Evolutionary conservation across 2,329 filamentous ascomycete genomes (phyloP).

Genomic region (Blastomyces gilchristii): DNA sequence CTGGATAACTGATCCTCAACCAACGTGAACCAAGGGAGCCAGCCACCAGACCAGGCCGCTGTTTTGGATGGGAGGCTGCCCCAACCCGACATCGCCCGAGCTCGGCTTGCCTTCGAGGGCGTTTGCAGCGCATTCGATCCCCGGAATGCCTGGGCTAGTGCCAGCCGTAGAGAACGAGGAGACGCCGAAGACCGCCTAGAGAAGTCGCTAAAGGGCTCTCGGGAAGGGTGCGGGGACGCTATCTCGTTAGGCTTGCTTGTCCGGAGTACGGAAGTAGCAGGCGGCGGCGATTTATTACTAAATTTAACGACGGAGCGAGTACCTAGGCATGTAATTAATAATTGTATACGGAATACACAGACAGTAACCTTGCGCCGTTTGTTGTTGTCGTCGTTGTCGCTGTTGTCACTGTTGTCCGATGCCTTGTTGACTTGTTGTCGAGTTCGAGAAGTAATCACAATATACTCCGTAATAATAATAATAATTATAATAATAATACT

Average conservation of each 20-base stretch:
- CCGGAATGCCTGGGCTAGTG: not conserved
- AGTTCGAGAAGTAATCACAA: too few species aligned
- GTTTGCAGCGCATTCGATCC: not conserved
- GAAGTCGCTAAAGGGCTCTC: not conserved
- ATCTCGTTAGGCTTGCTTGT: not conserved
- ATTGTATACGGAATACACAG: too few species aligned
- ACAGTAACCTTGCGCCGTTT: too few species aligned
- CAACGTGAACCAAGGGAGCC: not conserved
- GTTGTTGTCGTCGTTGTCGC: too few species aligned
- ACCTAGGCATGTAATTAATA: too few species aligned
- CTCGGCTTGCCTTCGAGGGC: not conserved
- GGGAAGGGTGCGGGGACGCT: not conserved
- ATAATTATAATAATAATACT: not conserved
- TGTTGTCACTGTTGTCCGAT: too few species aligned
- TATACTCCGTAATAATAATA: too few species aligned
- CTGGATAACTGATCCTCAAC: not conserved
- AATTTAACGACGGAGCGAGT: too few species aligned
- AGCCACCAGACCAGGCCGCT: not conserved
- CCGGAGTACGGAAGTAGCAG: too few species aligned
- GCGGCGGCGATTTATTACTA: too few species aligned
- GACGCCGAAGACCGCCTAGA: too few species aligned
- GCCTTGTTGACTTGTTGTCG: too few species aligned
- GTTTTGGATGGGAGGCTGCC: not conserved
- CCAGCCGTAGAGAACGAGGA: not conserved
- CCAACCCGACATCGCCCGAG: constrained; percentile 4